A percentile compares a stretch with the other conserved stretches of the same genome.
These are phyloP conservation scores for Paxillus involutus DNA, from an alignment of 768 basidiomycete species.

Conservation along the genomic window DNA sequence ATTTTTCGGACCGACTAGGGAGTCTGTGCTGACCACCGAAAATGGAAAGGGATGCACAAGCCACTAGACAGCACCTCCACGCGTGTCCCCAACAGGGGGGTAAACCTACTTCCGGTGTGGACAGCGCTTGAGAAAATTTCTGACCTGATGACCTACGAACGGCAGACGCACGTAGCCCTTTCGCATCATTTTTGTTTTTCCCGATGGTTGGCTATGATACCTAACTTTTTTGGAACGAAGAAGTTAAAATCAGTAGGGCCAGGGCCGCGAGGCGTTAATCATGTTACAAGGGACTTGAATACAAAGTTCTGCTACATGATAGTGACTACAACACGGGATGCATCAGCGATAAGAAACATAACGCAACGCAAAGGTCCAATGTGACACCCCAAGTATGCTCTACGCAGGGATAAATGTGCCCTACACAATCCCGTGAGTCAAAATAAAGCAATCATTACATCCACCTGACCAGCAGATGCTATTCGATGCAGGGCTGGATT, in stretches of 20 bases:
- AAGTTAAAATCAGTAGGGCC: too few relatives aligned
- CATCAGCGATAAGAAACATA: too few relatives aligned
- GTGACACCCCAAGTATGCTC: not conserved
- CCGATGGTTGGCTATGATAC: not conserved
- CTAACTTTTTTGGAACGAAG: too few relatives aligned
- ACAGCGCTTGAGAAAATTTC: not conserved
- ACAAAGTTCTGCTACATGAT: too few relatives aligned
- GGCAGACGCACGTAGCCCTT: not conserved
- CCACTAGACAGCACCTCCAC: not conserved
- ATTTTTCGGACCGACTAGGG: not conserved
- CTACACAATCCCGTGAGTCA: slow-evolving; percentile 3
- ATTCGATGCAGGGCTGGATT: not conserved
- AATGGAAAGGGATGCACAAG: not conserved
- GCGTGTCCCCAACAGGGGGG: not conserved
- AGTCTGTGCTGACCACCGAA: not conserved
- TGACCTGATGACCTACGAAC: not conserved
- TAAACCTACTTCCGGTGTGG: not conserved
- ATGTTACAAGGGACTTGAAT: too few relatives aligned
- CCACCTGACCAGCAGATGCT: slow-evolving; percentile 8
- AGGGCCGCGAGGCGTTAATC: too few relatives aligned
- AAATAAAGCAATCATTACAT: not conserved
- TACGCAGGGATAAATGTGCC: not conserved
- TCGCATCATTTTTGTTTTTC: not conserved
- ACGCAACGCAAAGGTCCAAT: too few relatives aligned
- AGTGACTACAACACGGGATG: too few relatives aligned